Base-by-base conservation (phyloP, 176 grass and related monocot species). In the Microstegium vimineum region DNA sequence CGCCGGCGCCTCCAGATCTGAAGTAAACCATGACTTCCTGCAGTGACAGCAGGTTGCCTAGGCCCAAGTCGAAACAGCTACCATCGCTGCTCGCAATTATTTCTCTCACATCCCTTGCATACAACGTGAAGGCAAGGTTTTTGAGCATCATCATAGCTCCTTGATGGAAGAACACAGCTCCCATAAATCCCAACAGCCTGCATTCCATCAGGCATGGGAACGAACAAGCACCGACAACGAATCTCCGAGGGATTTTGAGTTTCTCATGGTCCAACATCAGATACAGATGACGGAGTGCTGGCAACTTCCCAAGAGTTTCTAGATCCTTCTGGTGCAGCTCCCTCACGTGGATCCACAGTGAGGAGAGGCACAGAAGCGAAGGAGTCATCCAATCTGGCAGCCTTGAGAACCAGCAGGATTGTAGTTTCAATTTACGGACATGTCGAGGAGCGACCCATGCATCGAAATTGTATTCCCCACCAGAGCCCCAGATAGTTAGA, bases 371-470 rank as follows among this genome's bases (percentile, higher is more conserved):
- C 64, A 27, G 14, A 41, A 30, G 5, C 0, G 47, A 71, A 2
- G 23, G n/a, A 20, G 54, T 42, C 2, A 81, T 30, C 66, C 66
- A 70, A 11, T 3, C n/a, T 0, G 66, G 79, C 15, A 82, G 36
- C 49, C 17, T 52, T 52, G 16, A 32, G 51, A 60, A 81, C 11
- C 65, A 68, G 2, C 3, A 41, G 7, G 4, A 4, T 6, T 0
- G 0, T 0, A 0, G 0, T 4, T 0, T 0, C 56, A 69, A 42
- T 2, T 0, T 1, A 5, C 45, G 67, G 3, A 82, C 35, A 4
- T 31, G 10, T 30, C 45, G 79, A 33, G 67, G 2, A 2, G 66
- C 66, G 17, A 38, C 34, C 34, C 66, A 68, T 17, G 37, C 26
- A 45, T 69, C 80, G 26, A 82, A 38, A 4, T 61, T 22, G 11